Evolutionary conservation across 768 basidiomycete species (phyloP).

Genomic region (Tricholoma hemisulphureum): DNA sequence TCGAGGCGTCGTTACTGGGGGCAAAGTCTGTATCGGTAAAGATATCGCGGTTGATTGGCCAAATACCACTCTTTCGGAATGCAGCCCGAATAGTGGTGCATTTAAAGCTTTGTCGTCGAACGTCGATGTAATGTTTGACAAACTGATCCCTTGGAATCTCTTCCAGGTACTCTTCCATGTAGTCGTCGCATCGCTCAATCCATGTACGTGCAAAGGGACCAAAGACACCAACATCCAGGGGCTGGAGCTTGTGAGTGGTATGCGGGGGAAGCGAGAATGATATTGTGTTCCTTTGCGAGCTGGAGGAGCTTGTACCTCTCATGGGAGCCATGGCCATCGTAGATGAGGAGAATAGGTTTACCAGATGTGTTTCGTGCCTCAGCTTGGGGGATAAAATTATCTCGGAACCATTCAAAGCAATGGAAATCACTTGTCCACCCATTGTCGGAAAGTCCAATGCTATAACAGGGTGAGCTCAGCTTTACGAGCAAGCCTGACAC

Average conservation of each 20-base stretch:
- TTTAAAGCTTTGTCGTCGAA: too few relatives aligned
- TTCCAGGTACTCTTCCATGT: constrained; percentile 1
- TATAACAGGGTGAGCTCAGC: too few relatives aligned
- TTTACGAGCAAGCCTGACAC: too few relatives aligned
- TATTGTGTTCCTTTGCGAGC: constrained; percentile 27
- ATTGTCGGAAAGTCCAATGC: too few relatives aligned
- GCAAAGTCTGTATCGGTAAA: neutral
- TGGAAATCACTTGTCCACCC: too few relatives aligned
- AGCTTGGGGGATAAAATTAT: too few relatives aligned
- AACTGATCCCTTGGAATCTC: too few relatives aligned
- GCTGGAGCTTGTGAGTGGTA: constrained; percentile 39
- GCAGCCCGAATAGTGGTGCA: neutral
- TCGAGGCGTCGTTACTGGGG: too few relatives aligned
- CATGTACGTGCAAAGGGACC: constrained; percentile 28
- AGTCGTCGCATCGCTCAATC: constrained; percentile 10
- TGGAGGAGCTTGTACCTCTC: too few relatives aligned
- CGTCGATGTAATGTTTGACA: too few relatives aligned
- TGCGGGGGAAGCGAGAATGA: constrained; percentile 40
- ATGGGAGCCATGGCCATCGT: constrained; percentile 48
- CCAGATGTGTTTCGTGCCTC: constrained; percentile 20
- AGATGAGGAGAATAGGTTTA: constrained; percentile 38
- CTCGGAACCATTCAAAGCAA: too few relatives aligned
- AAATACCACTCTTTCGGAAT: constrained; percentile 1
- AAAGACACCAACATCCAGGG: constrained; percentile 42
- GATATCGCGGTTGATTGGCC: neutral